Evolutionary conservation across 192 early-diverging fungal species (phyloP).

Genomic region (Backusella mclennaniae): DNA sequence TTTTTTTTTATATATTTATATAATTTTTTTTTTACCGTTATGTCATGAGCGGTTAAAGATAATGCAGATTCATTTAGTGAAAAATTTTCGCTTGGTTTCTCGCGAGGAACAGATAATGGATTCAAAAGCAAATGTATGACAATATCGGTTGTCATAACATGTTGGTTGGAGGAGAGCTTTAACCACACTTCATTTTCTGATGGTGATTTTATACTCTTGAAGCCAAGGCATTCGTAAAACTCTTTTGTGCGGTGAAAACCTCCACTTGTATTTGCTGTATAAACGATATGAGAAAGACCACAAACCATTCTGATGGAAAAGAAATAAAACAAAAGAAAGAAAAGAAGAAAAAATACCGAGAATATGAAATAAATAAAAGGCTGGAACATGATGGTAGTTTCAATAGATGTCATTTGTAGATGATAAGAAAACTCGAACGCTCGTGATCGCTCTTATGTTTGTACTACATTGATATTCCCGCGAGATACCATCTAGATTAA

Average conservation of each 20-base stretch:
- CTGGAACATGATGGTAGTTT: too few species aligned
- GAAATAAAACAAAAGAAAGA: background rate
- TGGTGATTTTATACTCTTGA: conserved; percentile 15
- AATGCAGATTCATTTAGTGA: conserved; percentile 2
- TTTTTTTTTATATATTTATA: background rate
- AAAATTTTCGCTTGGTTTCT: background rate
- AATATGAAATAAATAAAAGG: background rate
- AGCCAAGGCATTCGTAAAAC: conserved; percentile 29
- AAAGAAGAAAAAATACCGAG: background rate
- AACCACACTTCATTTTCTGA: conserved; percentile 1
- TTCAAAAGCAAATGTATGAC: background rate
- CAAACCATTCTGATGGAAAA: conserved; percentile 7
- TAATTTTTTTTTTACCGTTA: background rate
- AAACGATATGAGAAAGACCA: conserved; percentile 30
- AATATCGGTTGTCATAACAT: conserved; percentile 1
- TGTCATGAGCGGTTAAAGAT: background rate
- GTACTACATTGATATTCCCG: background rate
- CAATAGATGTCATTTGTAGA: too few species aligned
- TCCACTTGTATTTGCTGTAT: conserved; percentile 12
- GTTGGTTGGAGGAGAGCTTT: background rate
- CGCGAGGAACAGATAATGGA: too few species aligned
- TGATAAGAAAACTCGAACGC: background rate
- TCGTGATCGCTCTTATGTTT: background rate
- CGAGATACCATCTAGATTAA: background rate
- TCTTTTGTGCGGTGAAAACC: background rate